These are phyloP conservation scores for Oryza longistaminata DNA, from an alignment of 176 grass and related monocot species.

Conservation along the genomic window DNA sequence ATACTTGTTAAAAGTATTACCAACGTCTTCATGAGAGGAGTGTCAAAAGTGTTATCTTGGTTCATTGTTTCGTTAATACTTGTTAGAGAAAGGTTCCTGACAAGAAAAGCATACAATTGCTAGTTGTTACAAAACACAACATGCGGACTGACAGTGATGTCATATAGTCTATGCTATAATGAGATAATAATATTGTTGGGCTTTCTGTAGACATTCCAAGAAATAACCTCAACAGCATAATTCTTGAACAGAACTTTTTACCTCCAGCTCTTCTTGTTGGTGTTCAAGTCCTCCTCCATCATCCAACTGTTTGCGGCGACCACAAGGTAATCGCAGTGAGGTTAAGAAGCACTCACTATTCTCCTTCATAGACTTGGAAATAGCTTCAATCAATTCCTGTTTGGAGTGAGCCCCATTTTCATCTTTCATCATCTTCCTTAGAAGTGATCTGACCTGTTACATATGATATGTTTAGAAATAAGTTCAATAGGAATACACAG, in stretches of 20 bases:
- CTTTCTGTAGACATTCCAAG: neutral
- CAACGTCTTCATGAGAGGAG: neutral
- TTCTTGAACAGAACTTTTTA: constrained; percentile 20
- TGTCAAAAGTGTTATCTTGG: neutral
- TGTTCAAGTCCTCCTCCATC: constrained; percentile 42
- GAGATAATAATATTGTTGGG: neutral
- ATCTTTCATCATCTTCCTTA: constrained; percentile 73
- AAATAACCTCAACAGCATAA: constrained; percentile 4
- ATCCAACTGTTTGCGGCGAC: constrained; percentile 8
- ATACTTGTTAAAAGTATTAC: too few species aligned
- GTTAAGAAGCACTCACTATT: constrained; percentile 33
- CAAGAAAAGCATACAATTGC: constrained; percentile 17
- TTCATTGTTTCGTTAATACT: neutral
- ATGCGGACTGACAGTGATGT: neutral
- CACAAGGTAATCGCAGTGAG: constrained; percentile 20
- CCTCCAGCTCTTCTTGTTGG: constrained; percentile 73
- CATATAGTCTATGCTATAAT: constrained; percentile 1
- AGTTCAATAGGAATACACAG: neutral
- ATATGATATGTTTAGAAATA: constrained; percentile 14
- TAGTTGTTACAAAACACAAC: neutral
- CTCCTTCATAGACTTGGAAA: constrained; percentile 51
- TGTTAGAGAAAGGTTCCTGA: neutral
- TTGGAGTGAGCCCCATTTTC: constrained; percentile 46
- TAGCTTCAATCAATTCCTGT: constrained; percentile 51
- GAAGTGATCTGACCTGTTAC: constrained; percentile 57